Conservation (phyloP, 169 alveolate genomes). For the Prorocentrum cordatum region DNA sequence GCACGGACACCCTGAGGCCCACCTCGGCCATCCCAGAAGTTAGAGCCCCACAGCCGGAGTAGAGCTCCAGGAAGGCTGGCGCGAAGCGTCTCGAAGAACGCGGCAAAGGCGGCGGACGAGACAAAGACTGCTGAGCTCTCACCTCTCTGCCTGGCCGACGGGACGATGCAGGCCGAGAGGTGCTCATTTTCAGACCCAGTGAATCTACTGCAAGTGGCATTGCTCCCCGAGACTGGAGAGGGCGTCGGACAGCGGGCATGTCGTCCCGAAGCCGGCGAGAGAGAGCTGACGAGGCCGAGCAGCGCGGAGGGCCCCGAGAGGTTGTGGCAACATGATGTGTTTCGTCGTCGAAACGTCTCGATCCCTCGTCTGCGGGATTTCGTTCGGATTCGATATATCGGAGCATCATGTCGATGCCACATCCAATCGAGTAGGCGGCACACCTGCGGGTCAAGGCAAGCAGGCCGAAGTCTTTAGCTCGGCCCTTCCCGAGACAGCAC, state of each 20-base stretch:
- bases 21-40: background rate
- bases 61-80: background rate
- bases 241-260: no score
- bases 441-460: background rate
- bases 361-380: background rate
- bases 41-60: background rate
- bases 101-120: background rate
- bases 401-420: background rate
- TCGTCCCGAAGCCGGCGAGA: no score
- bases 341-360: background rate
- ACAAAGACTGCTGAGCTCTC: background rate
- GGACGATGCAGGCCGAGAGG: no score
- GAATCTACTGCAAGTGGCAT: no score
- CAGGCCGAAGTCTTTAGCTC: background rate
- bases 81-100: background rate
- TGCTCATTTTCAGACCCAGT: no score
- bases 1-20: background rate
- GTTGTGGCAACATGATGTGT: no score
- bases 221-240: no score
- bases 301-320: no score
- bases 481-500: background rate
- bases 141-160: no score
- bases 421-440: background rate
- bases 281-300: no score
- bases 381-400: background rate